Evolutionary conservation across 2,329 filamentous ascomycete species (phyloP).

Genomic region (Colletotrichum liriopes): DNA sequence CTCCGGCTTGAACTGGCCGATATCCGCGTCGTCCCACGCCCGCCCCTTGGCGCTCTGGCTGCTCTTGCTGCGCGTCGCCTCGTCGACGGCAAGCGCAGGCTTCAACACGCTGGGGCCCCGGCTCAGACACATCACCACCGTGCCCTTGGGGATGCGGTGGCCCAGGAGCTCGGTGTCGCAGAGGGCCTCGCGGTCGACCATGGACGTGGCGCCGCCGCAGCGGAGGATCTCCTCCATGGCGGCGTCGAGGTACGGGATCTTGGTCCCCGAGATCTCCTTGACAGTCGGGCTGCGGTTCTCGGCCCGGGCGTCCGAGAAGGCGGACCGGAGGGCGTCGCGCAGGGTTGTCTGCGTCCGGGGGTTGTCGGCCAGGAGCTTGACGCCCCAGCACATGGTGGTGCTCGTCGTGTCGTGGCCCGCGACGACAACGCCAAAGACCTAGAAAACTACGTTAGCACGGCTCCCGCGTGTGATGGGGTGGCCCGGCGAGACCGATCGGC

Average conservation of each 20-base stretch:
- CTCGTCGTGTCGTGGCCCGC: conserved; percentile 51
- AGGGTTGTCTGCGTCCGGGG: conserved; percentile 19
- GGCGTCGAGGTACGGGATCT: conserved; percentile 56
- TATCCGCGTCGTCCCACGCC: conserved; percentile 51
- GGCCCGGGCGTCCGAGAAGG: conserved; percentile 38
- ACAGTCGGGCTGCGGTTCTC: conserved; percentile 49
- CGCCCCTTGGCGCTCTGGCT: conserved; percentile 47
- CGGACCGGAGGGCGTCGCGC: conserved; percentile 16
- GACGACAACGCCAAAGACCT: conserved; percentile 50
- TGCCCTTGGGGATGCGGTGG: conserved; percentile 53
- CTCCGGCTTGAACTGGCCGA: conserved; percentile 54
- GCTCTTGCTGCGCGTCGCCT: conserved; percentile 48
- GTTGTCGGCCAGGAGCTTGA: conserved; percentile 44
- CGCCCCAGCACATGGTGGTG: conserved; percentile 50
- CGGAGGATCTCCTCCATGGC: conserved; percentile 56
- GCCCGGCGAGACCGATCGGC: too few relatives aligned
- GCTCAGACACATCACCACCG: conserved; percentile 50
- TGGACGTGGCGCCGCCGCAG: conserved; percentile 48
- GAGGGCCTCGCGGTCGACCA: conserved; percentile 50
- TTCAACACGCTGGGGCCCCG: conserved; percentile 49
- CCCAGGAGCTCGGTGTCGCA: conserved; percentile 54
- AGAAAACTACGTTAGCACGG: not conserved
- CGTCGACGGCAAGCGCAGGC: conserved; percentile 48
- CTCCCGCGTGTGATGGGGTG: too few relatives aligned
- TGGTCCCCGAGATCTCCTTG: conserved; percentile 48